These are phyloP conservation scores for Colletotrichum liriopes DNA, from an alignment of 2,329 filamentous ascomycete species.

Conservation along the genomic window DNA sequence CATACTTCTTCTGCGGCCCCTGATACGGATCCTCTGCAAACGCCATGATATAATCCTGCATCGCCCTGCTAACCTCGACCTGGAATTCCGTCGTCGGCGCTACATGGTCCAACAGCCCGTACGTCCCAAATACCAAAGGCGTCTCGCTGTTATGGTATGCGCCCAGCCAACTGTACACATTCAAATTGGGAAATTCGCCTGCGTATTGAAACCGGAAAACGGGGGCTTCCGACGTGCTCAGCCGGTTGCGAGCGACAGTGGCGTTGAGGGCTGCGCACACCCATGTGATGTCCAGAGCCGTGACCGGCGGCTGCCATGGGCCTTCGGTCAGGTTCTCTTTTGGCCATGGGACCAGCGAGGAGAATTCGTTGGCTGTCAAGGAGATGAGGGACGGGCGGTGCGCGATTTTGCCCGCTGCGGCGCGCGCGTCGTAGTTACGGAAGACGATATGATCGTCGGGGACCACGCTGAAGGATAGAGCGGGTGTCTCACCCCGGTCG, in stretches of 20 bases:
- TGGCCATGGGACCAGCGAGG: constrained; percentile 49
- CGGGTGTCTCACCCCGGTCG: constrained; percentile 44
- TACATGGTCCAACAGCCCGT: constrained; percentile 46
- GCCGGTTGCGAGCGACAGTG: constrained; percentile 47
- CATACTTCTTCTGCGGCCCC: constrained; percentile 44
- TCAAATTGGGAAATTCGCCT: constrained; percentile 59
- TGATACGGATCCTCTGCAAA: constrained; percentile 48
- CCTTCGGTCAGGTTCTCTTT: constrained; percentile 49
- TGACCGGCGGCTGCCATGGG: constrained; percentile 45
- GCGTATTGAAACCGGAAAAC: constrained; percentile 59
- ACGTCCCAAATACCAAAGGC: constrained; percentile 57
- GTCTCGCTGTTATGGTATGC: constrained; percentile 59
- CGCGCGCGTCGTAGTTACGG: constrained; percentile 49
- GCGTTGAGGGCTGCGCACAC: constrained; percentile 51
- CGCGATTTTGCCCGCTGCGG: constrained; percentile 47
- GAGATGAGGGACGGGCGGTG: constrained; percentile 51
- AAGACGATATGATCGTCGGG: constrained; percentile 52
- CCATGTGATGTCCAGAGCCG: constrained; percentile 41
- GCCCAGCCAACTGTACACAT: constrained; percentile 56
- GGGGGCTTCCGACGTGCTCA: constrained; percentile 44
- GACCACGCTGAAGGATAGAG: constrained; percentile 47
- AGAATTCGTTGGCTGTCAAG: constrained; percentile 52
- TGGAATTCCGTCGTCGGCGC: constrained; percentile 47
- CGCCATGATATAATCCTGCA: constrained; percentile 49
- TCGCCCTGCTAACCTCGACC: constrained; percentile 45